A percentile compares a stretch with the other conserved stretches of the same genome.
These are phyloP conservation scores for Trifolium pratense DNA, from an alignment of 306 rosid genomes.

Conservation along the genomic window DNA sequence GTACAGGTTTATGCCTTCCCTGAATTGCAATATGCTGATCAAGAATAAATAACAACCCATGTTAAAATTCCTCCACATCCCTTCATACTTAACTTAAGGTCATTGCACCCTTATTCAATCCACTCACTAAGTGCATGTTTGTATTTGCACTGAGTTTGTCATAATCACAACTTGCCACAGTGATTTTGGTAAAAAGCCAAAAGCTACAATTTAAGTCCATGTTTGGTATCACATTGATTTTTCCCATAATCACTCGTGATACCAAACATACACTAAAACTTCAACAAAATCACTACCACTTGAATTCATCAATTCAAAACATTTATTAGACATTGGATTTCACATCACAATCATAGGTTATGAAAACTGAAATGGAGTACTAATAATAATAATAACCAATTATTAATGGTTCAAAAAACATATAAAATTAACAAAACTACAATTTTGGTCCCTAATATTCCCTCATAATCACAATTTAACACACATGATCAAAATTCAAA, in stretches of 20 bases:
- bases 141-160: neutral
- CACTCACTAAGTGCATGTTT: neutral
- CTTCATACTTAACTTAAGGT: neutral
- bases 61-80: neutral
- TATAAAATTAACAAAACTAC: neutral
- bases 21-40: neutral
- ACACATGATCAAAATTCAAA: neutral
- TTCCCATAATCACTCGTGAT: neutral
- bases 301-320: neutral
- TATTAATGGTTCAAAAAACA: neutral
- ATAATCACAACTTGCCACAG: neutral
- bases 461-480: conserved; percentile 1
- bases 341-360: neutral
- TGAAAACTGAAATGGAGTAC: neutral
- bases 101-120: neutral
- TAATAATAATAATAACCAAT: no score
- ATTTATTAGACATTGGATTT: neutral
- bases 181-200: neutral
- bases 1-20: neutral
- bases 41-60: neutral
- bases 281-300: neutral
- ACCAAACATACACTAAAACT: neutral
- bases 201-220: neutral
- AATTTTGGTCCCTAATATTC: neutral
- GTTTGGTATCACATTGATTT: no score